Evolutionary conservation across 805 yeast genomes (phyloP), one percentile per base, ranked within the genome.

Genomic region (Candida incommunis): DNA sequence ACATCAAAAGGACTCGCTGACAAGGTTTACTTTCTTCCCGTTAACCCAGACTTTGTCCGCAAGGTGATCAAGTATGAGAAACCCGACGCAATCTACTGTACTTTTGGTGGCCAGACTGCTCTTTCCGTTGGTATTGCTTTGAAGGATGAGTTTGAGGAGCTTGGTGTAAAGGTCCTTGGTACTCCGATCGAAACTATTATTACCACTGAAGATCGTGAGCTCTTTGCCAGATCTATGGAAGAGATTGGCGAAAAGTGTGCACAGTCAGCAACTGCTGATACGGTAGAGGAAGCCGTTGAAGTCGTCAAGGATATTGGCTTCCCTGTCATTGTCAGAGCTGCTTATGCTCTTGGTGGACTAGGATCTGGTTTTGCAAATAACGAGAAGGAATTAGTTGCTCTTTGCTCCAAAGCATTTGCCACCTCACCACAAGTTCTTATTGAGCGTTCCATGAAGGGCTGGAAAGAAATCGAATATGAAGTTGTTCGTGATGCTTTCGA

Each of bases 381-480:
- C 63, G 79, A 75, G 51, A 73, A 74, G 47, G 97, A 92, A 66
- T 75, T 90, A 59, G 76, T 78, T 63, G 82, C 90, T 67, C 73
- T 90, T 63, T 82, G 95, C 41, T 76, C 95, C 24, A 94, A 85
- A 66, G 84, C 96, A 1, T 71, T 90, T 50, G 78, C 95, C 23
- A 68, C 88, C 50, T 78, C 97, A 20, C 96, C 96, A 43, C 98
- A 90, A 71, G 87, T 90, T 54, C 70, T 90, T 55, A 97, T 90
- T 51, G 98, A 90, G 68, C 88, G 83, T 72, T 90, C 97, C 3
- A 72, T 90, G 68, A 90, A 88, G 71, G 98, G 98, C 52, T 90
- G 98, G 98, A 90, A 90, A 66, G 98, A 90, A 68, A 94, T 90
- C 51, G 98, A 90, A 68, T 90, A 90, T 65, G 98, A 90, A 71